Base-by-base conservation (phyloP, 2,329 filamentous ascomycete genomes). In the Xylariaceae sp. region DNA sequence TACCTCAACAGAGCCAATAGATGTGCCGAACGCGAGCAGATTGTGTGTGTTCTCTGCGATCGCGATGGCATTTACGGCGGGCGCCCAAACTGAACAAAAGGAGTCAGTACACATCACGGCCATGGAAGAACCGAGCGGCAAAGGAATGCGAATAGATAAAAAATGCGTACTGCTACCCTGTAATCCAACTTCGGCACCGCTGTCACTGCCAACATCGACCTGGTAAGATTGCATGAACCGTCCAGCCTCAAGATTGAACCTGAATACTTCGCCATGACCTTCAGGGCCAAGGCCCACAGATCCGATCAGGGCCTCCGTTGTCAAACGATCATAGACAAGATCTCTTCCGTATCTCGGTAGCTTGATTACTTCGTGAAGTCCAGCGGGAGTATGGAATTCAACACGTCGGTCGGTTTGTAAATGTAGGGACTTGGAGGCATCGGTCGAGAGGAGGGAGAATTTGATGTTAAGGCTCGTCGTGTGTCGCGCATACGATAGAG, bases 161-260 rank as follows among this genome's bases (percentile, higher is more conserved):
- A 52, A 52, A 52, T 51, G 48, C 62, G n/a, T 64, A 64, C 62
- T 89, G 53, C 92, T 89, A 60, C 93, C 93, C 72, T 97, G 93
- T 34, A 97, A 74, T 1, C 92, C 87, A 44, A 87, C 86, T 15
- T 86, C 89, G 2, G 68, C 80, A 67, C 86, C 80, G 60, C 96
- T 90, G 68, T 97, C 92, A 13, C 87, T 85, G 23, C 92, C 93
- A 6, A 97, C 89, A 66, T 96, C 92, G 6, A 97, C 78, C 70
- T 96, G 90, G 68, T 94, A 97, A 34, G 89, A 90, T 67, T 90
- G 91, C 88, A 99, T 94, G 73, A 96, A 99, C 55, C 93, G 84
- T 52, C 94, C 94, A 37, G 91, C 78, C 71, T 99, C 94, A 18
- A 99, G 79, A 69, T 97, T 97, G 67, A 99, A 77, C 7, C 94